Conservation (phyloP, 768 basidiomycete genomes). For the Mycena vulgaris region DNA sequence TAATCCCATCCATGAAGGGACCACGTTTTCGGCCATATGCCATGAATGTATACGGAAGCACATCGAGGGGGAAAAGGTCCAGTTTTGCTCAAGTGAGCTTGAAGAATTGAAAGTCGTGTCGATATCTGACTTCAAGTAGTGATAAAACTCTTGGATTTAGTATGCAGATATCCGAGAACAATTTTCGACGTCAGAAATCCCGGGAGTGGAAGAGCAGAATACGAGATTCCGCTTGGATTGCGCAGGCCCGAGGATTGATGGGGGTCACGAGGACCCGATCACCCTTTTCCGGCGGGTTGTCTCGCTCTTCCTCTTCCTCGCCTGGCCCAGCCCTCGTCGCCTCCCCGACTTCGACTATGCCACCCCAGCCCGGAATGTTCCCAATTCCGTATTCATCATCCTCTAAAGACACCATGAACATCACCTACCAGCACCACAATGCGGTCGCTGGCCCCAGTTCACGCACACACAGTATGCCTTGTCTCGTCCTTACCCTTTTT, state of each 20-base stretch:
- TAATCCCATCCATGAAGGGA: too few species aligned
- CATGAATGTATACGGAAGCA: too few species aligned
- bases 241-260: not conserved
- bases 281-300: not conserved
- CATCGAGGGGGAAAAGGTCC: too few species aligned
- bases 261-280: not conserved
- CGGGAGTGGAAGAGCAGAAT: too few species aligned
- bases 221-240: too few species aligned
- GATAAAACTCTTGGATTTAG: too few species aligned
- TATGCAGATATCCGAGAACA: too few species aligned
- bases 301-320: not conserved
- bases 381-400: constrained; percentile 6
- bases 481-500: not conserved
- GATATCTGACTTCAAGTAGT: too few species aligned
- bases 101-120: too few species aligned
- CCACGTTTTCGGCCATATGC: too few species aligned
- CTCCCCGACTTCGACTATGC: constrained; percentile 7
- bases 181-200: too few species aligned
- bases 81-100: too few species aligned
- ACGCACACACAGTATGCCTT: constrained; percentile 30
- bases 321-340: not conserved
- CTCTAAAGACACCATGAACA: constrained; percentile 25
- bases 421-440: constrained; percentile 37
- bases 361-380: constrained; percentile 31
- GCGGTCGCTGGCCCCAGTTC: constrained; percentile 35